Base-by-base conservation (phyloP, 108 stramenopile species). In the Chaetoceros tenuissimus region DNA sequence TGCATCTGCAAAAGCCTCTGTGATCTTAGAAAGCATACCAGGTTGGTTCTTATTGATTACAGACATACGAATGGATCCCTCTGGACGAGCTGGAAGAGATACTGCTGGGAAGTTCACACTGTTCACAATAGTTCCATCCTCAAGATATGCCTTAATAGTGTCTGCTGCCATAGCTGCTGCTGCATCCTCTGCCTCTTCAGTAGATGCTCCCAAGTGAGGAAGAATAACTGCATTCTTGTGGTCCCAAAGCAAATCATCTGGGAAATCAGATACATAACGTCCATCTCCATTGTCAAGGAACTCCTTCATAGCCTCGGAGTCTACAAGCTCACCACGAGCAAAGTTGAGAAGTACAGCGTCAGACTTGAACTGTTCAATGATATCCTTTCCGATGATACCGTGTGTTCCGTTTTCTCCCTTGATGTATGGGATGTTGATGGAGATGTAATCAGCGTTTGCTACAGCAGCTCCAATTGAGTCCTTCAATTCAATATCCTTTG, bases 191-290 rank as follows among this genome's bases (percentile, higher is more conserved):
- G 97, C 97, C 76, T 97, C 97, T 58, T 77, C 87, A 16, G 97
- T 97, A 20, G 92, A 94, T 29, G 97, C 97, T 29, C 97, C 97
- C 53, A 97, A 79, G 63, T 97, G 97, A 19, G 97, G 97, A 19
- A 94, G 73, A 60, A 90, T 71, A 51, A 97, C 69, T 24, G 92
- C 66, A 63, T 92, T 92, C 30, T 80, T 68, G 73, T 95, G 92
- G 46, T 84, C 77, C 80, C 82, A 82, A 49, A 94, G 78, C 28
- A 87, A 60, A 47, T 89, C 89, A 57, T 91, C 89, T 28, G 93
- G 89, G 78, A 94, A 94, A 60, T 94, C 92, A 16, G 77, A 71
- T 49, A 90, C 64, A 62, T 90, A 94, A 53, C 82, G 78, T 53
- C 71, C 82, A 51, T 82, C 59, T 20, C 83, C 81, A 26, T 60